Evolutionary conservation across 176 grass and related monocot genomes (phyloP).

Genomic region (Bolboschoenus planiculmis): DNA sequence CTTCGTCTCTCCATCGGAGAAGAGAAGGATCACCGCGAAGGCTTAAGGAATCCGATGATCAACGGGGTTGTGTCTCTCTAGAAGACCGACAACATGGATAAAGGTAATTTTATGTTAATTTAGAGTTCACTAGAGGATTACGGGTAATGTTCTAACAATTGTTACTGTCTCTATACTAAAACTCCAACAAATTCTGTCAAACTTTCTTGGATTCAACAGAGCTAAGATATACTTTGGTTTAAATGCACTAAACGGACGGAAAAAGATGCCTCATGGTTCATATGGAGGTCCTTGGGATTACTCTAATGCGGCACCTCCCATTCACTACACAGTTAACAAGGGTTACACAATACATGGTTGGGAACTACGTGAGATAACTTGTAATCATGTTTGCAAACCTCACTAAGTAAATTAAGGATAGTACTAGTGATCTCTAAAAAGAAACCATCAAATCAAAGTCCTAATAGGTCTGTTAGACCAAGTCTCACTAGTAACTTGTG

Average conservation of each 20-base stretch:
- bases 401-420: not conserved
- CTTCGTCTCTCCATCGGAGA: no score
- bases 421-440: not conserved
- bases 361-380: constrained; percentile 67
- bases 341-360: constrained; percentile 79
- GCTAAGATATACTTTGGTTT: constrained; percentile 63
- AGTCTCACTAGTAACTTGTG: not conserved
- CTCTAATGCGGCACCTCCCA: constrained; percentile 73
- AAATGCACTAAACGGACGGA: constrained; percentile 74
- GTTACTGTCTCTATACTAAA: not conserved
- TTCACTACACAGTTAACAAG: constrained; percentile 51
- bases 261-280: constrained; percentile 45
- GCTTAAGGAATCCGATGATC: no score
- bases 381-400: not conserved
- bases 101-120: no score
- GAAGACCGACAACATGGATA: no score
- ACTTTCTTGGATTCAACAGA: constrained; percentile 25
- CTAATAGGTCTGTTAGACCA: constrained; percentile 23
- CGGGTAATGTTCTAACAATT: no score
- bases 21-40: no score
- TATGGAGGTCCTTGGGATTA: constrained; percentile 67
- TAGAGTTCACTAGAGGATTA: no score
- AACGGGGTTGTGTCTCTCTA: no score
- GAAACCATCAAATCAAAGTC: not conserved
- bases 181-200: not conserved